Base-by-base conservation (phyloP, 208 protist genomes). In the Acanthamoeba triangularis region DNA sequence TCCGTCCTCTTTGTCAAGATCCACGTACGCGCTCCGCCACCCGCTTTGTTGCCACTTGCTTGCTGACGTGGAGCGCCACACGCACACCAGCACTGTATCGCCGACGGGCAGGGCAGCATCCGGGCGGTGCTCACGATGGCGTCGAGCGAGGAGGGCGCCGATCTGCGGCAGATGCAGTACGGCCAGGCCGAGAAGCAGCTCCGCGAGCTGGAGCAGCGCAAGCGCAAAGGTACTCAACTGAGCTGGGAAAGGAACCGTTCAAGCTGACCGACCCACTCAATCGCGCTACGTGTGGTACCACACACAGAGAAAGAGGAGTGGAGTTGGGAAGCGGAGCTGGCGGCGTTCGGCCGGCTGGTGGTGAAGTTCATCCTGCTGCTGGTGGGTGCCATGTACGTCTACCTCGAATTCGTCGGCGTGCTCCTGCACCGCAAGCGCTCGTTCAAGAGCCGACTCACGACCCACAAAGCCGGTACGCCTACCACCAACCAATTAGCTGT, bases 51-150 rank as follows among this genome's bases (percentile, higher is more conserved):
- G 13, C 41, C n/a, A n/a, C n/a, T n/a, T 47, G 41, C 1, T 47
- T 47, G 41, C 41, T 11, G 41, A 47, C 41, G 41, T 47, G 41
- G 41, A 47, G 5, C 41, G 41, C 41, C 69, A 80, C 33, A 49
- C 37, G 33, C 69, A 44, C 61, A 63, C 59, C 59, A 78, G 69
- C 69, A 78, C 35, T 78, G 69, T 33, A 47, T 78, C 6, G 76
- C 76, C 13, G 76, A 85, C 76, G 76, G 76, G 28, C 76, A 85
- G 30, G 76, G 76, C 76, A 85, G 76, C 47, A 85, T 85, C 25
- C 76, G 76, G 25, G 76, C 76, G 11, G 37, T 85, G 47, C 76
- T 85, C 28, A 85, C 76, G 3, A 23, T 85, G 37, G 76, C 76
- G 25, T 44, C 76, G 16, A 16, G 44, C 30, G 47, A 56, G 14